These are phyloP conservation scores for Brassica incana DNA, from an alignment of 345 rosid genomes.

Conservation along the genomic window DNA sequence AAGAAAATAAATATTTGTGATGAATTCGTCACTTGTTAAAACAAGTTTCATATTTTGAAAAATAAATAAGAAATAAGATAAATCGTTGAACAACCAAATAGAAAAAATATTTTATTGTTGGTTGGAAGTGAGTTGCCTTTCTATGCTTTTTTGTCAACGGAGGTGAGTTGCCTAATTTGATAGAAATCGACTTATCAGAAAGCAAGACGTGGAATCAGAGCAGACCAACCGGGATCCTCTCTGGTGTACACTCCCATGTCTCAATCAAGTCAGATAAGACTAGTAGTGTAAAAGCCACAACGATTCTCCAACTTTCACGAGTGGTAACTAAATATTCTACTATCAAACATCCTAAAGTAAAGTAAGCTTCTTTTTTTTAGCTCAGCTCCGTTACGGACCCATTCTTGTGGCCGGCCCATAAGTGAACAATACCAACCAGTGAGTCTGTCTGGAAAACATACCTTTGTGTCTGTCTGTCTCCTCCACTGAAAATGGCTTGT, in stretches of 20 bases:
- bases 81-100: not conserved
- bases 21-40: not conserved
- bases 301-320: too few relatives aligned
- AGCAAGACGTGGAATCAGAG: not conserved
- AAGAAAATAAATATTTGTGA: not conserved
- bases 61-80: not conserved
- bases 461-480: not conserved
- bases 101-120: not conserved
- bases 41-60: not conserved
- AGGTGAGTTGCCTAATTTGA: not conserved
- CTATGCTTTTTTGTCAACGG: too few relatives aligned
- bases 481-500: slow-evolving; percentile 27
- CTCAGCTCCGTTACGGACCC: not conserved
- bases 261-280: not conserved
- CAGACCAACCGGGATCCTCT: not conserved
- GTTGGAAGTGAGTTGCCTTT: not conserved
- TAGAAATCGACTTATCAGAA: not conserved
- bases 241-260: not conserved
- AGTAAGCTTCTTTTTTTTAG: not conserved
- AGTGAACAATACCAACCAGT: not conserved
- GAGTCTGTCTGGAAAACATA: not conserved
- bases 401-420: not conserved
- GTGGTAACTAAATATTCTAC: too few relatives aligned
- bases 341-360: not conserved
- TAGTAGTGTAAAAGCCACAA: too few relatives aligned